phyloP scores from a whole-genome alignment of 257 asterid species.

The Buddleja alternifolia region DNA sequence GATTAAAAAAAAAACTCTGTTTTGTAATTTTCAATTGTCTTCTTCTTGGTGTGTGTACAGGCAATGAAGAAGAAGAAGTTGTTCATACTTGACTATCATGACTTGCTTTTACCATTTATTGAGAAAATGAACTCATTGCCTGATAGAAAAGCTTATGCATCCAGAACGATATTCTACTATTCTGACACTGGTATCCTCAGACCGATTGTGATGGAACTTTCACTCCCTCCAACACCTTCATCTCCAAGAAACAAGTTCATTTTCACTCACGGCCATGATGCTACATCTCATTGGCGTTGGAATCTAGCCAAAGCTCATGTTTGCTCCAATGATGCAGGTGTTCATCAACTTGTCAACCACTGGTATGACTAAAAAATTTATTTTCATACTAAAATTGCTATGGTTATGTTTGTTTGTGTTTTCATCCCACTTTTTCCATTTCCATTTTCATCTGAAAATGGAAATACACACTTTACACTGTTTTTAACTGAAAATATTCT shows the following conservation, averaged over 20 bases:
- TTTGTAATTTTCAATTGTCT: background rate
- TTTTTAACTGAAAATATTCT: too few relatives aligned
- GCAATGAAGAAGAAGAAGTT: constrained; percentile 66
- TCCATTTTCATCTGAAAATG: background rate
- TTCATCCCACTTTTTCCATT: too few relatives aligned
- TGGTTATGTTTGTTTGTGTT: too few relatives aligned
- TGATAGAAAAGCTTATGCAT: constrained; percentile 85
- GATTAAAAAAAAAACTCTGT: background rate
- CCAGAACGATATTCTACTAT: constrained; percentile 68
- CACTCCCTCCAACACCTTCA: constrained; percentile 71
- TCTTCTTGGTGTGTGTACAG: constrained; percentile 37
- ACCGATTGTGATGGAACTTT: constrained; percentile 75
- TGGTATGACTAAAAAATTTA: constrained; percentile 49
- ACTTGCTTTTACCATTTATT: constrained; percentile 73
- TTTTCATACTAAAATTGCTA: background rate
- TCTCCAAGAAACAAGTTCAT: constrained; percentile 60
- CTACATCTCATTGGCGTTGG: constrained; percentile 82
- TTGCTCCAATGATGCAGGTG: constrained; percentile 86
- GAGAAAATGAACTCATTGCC: constrained; percentile 81
- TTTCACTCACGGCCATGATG: constrained; percentile 69
- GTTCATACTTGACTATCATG: constrained; percentile 80
- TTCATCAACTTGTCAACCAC: constrained; percentile 90
- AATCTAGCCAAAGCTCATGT: constrained; percentile 92
- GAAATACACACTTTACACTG: too few relatives aligned
- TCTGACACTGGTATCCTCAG: constrained; percentile 47